Evolutionary conservation across 129 eudicot genomes (phyloP).

Genomic region (Dittrichia graveolens): DNA sequence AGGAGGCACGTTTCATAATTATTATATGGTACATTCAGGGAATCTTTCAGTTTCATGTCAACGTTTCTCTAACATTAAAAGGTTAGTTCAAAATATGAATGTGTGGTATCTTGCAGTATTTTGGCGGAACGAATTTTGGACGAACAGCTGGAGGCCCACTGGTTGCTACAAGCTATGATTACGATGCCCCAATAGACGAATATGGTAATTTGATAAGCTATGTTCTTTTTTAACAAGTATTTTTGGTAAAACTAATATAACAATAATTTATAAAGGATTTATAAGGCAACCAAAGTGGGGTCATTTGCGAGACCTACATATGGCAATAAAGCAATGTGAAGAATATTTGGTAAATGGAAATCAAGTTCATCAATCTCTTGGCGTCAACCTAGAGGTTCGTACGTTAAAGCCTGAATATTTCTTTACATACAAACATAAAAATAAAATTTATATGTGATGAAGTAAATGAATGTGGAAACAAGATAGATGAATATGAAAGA

Average conservation of each 20-base stretch:
- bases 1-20: slow-evolving; percentile 85
- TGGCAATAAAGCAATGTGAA: slow-evolving; percentile 75
- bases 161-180: slow-evolving; percentile 84
- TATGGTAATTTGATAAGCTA: slow-evolving; percentile 52
- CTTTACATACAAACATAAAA: background rate
- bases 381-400: slow-evolving; percentile 71
- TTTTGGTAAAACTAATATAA: background rate
- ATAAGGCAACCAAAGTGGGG: slow-evolving; percentile 79
- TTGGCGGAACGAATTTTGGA: slow-evolving; percentile 90
- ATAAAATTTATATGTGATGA: background rate
- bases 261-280: slow-evolving; percentile 50
- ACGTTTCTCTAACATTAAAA: background rate
- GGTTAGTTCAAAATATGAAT: background rate
- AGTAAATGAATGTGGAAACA: background rate
- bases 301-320: slow-evolving; percentile 73
- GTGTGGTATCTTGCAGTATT: slow-evolving; percentile 46
- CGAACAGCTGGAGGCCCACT: slow-evolving; percentile 90
- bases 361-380: slow-evolving; percentile 57
- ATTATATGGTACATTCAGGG: slow-evolving; percentile 62
- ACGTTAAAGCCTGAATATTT: slow-evolving; percentile 14
- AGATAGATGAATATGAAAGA: background rate
- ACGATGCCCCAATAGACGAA: slow-evolving; percentile 83
- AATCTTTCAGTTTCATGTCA: background rate
- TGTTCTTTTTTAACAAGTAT: background rate
- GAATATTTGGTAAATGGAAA: slow-evolving; percentile 61